These are phyloP conservation scores for Metarhizium rileyi DNA, from an alignment of 2,329 filamentous ascomycete genomes.

Conservation along the genomic window DNA sequence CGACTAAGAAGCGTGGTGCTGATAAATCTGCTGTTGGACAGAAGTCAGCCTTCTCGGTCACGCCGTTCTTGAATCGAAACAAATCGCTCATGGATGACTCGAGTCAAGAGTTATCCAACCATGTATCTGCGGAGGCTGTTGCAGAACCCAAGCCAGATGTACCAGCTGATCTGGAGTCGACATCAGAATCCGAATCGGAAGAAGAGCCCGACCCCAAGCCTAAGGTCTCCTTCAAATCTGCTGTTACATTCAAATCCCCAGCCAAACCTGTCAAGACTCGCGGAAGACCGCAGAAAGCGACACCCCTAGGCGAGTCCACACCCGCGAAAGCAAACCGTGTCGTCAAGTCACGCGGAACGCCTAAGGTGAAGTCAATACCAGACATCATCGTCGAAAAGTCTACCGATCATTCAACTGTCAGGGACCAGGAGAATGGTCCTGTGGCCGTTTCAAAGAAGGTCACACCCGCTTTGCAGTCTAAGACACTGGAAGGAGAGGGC, in stretches of 20 bases:
- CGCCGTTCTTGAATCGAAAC: conserved; percentile 78
- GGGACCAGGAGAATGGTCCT: conserved; percentile 21
- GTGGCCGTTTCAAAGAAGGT: conserved; percentile 8
- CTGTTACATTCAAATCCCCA: conserved; percentile 4
- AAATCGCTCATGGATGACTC: conserved; percentile 39
- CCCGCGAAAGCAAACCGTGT: conserved; percentile 35
- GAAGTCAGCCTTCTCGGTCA: conserved; percentile 89
- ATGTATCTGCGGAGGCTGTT: conserved; percentile 16
- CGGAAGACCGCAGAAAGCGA: conserved; percentile 35
- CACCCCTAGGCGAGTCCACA: conserved; percentile 34
- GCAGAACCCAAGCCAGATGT: conserved; percentile 16
- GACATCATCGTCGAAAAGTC: conserved; percentile 26
- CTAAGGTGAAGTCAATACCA: conserved; percentile 3
- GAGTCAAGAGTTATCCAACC: conserved; percentile 15
- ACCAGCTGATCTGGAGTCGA: neutral
- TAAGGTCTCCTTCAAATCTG: conserved; percentile 8
- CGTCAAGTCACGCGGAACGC: conserved; percentile 4
- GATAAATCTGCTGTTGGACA: conserved; percentile 55
- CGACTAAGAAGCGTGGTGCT: conserved; percentile 45
- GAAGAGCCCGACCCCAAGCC: conserved; percentile 4
- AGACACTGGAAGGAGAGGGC: conserved; percentile 24
- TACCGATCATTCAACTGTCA: conserved; percentile 24
- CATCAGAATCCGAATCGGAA: conserved; percentile 17
- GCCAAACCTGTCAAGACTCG: conserved; percentile 26
- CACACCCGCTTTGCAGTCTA: conserved; percentile 7